A percentile compares a stretch with the other conserved stretches of the same genome.
Conservation (phyloP, 371 early-diverging fungal genomes). For the Mortierella sp. region DNA sequence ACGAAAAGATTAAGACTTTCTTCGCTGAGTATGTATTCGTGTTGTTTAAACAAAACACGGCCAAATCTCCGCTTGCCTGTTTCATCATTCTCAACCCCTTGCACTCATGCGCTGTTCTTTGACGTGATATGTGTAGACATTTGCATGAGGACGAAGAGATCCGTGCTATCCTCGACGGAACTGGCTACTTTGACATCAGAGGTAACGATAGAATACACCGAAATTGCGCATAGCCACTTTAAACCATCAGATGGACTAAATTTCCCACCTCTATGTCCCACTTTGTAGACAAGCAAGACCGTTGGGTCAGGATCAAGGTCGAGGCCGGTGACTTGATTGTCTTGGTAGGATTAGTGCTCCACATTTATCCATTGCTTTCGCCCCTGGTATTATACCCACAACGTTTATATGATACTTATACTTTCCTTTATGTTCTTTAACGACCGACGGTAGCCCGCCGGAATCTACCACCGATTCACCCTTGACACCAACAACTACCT, state of each 20-base stretch:
- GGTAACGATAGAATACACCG: slow-evolving; percentile 38
- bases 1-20: slow-evolving; percentile 92
- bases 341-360: slow-evolving; percentile 64
- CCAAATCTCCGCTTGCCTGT: too few relatives aligned
- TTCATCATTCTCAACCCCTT: not conserved
- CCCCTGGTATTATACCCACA: not conserved
- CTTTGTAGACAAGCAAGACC: slow-evolving; percentile 71
- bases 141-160: slow-evolving; percentile 98
- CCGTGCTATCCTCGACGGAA: slow-evolving; percentile 90
- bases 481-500: slow-evolving; percentile 89
- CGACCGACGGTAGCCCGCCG: slow-evolving; percentile 77
- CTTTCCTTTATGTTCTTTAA: not conserved
- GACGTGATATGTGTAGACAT: slow-evolving; percentile 65
- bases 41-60: not conserved
- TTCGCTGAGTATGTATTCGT: slow-evolving; percentile 81
- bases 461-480: slow-evolving; percentile 97
- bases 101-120: not conserved
- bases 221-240: not conserved
- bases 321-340: slow-evolving; percentile 88
- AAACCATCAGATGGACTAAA: not conserved
- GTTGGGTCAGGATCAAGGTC: slow-evolving; percentile 92
- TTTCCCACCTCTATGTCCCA: not conserved
- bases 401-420: not conserved
- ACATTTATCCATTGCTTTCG: not conserved
- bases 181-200: slow-evolving; percentile 92